Evolutionary conservation across 805 yeast genomes (phyloP), one percentile per base, ranked within the genome.

Genomic region (Metschnikowia arizonensis): DNA sequence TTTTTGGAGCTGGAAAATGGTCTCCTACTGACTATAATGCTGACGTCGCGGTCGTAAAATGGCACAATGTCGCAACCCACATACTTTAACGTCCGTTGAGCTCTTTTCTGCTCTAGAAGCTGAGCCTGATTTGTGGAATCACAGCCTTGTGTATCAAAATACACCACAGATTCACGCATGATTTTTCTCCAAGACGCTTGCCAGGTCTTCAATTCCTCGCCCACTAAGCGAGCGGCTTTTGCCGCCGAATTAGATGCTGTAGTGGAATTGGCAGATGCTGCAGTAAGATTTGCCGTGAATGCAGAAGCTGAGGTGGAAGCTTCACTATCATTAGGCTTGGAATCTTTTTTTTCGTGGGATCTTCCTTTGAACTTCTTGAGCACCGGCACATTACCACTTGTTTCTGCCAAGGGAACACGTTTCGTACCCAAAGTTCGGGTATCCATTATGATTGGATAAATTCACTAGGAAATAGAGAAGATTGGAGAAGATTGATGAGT

Each of bases 21-120:
- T 48, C 96, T 73, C 52, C 82, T 74, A 11, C 93, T 81, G 18
- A 91, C 78, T 23, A 91, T 89, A 43, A 89, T 87, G 10, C 96
- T 87, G 15, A 71, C 76, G 33, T 65, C 51, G 75, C 86, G 73
- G 50, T 76, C 82, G 53, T 74, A 78, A 34, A 70, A 64, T 1
- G 73, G 68, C 10, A 71, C 56, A 5, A 76, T 64, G 10, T 59
- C 66, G 45, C 79, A 76, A 2, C 79, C 79, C n/a, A 76, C 76
- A 54, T 64, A 71, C 44, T 63, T 66, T 50, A 78, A 70, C 24
- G 77, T 65, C 50, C 67, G 65, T 11, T 64, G 55, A 3, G 79
- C 78, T 40, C 69, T 66, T 36, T 66, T 72, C 38, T 62, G 69
- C 33, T 71, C 76, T 31, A 54, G 49, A 45, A 67, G 65, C 45